Percentiles rank a stretch among this genome's conserved stretches.
Evolutionary conservation across 2,329 filamentous ascomycete species (phyloP).

Genomic region (Gyromitra esculenta): DNA sequence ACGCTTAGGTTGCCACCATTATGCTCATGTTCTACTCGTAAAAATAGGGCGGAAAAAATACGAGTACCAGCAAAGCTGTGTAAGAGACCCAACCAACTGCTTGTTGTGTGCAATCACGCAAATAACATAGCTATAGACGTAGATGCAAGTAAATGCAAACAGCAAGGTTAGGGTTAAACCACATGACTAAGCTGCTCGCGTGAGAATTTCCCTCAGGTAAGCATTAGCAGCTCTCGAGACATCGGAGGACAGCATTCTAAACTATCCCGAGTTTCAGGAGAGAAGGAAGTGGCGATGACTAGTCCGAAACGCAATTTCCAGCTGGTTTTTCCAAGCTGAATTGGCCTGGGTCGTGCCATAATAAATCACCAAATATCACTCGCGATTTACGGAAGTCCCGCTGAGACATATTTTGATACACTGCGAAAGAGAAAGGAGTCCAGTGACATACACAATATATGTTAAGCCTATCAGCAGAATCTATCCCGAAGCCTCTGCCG

Average conservation of each 20-base stretch:
- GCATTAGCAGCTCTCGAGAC: neutral
- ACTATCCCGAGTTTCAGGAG: neutral
- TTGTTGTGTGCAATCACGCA: neutral
- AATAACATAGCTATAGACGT: neutral
- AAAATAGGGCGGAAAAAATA: neutral
- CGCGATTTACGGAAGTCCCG: slow-evolving; percentile 6
- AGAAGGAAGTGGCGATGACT: neutral
- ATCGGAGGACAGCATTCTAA: neutral
- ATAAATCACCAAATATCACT: slow-evolving; percentile 38
- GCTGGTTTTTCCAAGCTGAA: slow-evolving; percentile 12
- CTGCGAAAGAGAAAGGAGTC: slow-evolving; percentile 17
- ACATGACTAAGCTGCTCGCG: neutral
- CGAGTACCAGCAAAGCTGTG: neutral
- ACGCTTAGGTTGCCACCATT: slow-evolving; percentile 5
- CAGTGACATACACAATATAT: slow-evolving; percentile 3
- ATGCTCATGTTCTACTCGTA: neutral
- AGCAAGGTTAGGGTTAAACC: neutral
- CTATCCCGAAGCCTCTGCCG: slow-evolving; percentile 20
- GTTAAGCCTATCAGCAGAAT: slow-evolving; percentile 2
- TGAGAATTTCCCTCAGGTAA: neutral
- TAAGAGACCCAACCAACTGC: neutral
- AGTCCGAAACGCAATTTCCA: slow-evolving; percentile 11
- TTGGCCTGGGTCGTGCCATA: slow-evolving; percentile 5
- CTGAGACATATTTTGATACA: slow-evolving; percentile 19
- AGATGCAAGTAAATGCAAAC: neutral